phyloP scores from a whole-genome alignment of 2,329 filamentous ascomycete species.

The Parascedosporium putredinis region DNA sequence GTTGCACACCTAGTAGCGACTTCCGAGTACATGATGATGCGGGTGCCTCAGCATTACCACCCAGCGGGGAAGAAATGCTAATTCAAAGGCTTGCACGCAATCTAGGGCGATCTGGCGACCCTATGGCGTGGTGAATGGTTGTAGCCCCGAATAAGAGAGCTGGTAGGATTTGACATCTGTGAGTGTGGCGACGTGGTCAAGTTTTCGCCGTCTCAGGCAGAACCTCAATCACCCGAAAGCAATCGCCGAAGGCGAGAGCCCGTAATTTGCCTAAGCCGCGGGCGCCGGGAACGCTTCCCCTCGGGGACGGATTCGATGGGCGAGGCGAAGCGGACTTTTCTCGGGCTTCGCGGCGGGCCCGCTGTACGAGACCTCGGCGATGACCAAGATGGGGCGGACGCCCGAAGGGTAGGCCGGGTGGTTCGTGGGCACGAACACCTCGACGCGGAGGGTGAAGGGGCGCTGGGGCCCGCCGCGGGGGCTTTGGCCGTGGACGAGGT shows the following conservation, averaged over 20 bases:
- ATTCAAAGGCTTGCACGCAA: no score
- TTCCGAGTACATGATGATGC: no score
- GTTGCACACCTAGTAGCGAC: no score
- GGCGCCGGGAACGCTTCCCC: neutral
- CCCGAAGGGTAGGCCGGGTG: neutral
- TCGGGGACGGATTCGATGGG: neutral
- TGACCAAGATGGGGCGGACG: neutral
- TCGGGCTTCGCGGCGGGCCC: neutral
- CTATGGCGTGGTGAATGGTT: no score
- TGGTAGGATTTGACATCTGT: no score
- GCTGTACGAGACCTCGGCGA: neutral
- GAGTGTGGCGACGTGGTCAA: no score
- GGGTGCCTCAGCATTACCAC: no score
- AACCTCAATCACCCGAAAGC: neutral
- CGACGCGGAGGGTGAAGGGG: neutral
- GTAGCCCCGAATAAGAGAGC: no score
- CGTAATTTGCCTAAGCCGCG: neutral
- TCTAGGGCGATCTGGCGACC: no score
- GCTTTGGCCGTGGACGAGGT: no score
- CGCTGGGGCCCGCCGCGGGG: neutral
- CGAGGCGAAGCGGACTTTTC: neutral
- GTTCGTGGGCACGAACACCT: neutral
- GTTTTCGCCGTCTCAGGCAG: no score
- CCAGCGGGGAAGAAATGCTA: no score
- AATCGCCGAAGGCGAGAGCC: neutral